A percentile compares a stretch with the other conserved stretches of the same genome.
Conservation (phyloP, 2,329 filamentous ascomycete species). For the Aspergillus awamori region DNA sequence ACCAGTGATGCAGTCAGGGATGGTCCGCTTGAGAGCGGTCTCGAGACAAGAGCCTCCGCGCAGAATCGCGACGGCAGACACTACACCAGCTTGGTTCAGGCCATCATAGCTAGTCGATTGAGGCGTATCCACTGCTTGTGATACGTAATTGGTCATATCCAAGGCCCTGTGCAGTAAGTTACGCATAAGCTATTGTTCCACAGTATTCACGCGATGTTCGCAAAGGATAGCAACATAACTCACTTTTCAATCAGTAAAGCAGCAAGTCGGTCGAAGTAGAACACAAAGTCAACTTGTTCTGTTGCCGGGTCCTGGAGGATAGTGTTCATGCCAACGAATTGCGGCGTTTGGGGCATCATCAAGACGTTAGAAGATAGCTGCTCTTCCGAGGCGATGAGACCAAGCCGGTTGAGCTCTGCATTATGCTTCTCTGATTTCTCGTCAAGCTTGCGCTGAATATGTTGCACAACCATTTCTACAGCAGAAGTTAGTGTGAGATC, state of each 20-base stretch:
- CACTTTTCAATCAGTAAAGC: conserved; percentile 78
- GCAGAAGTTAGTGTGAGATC: conserved; percentile 15
- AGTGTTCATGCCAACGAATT: conserved; percentile 86
- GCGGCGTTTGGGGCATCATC: conserved; percentile 73
- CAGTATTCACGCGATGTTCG: neutral
- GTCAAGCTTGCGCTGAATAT: conserved; percentile 82
- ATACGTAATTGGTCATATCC: conserved; percentile 73
- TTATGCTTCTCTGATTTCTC: conserved; percentile 85
- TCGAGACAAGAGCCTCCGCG: conserved; percentile 89
- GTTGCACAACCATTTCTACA: conserved; percentile 85
- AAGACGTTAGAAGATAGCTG: conserved; percentile 75
- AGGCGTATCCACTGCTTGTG: conserved; percentile 69
- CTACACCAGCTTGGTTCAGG: conserved; percentile 68
- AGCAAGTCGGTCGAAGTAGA: conserved; percentile 91
- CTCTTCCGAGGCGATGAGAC: conserved; percentile 65
- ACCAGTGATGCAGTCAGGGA: conserved; percentile 89
- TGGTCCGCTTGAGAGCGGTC: conserved; percentile 81
- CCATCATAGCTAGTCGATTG: conserved; percentile 71
- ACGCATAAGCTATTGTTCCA: conserved; percentile 6
- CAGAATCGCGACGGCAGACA: conserved; percentile 84
- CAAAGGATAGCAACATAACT: neutral
- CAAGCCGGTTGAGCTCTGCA: conserved; percentile 74
- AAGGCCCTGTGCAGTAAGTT: conserved; percentile 60
- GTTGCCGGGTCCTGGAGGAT: conserved; percentile 82
- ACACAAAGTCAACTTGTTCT: conserved; percentile 86